Conservation (phyloP, 202 grass and related monocot genomes). For the Schoenoplectus tabernaemontani region DNA sequence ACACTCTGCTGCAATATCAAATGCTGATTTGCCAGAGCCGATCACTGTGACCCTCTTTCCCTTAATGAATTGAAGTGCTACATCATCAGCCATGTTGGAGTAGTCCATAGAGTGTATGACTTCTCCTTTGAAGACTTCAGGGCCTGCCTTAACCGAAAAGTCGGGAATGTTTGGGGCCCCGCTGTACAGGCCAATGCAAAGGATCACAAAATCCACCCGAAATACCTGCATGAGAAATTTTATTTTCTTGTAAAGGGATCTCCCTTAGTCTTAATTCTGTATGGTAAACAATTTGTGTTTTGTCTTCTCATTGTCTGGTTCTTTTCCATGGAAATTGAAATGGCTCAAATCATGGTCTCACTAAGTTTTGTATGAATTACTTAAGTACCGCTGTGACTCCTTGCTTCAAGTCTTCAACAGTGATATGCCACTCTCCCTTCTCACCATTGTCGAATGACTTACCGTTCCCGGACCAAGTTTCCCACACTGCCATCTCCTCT, state of each 20-base stretch:
- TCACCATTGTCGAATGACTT: slow-evolving; percentile 37
- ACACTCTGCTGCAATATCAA: slow-evolving; percentile 77
- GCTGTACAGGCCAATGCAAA: slow-evolving; percentile 72
- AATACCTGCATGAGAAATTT: slow-evolving; percentile 28
- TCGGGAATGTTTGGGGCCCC: slow-evolving; percentile 60
- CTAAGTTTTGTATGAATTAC: neutral
- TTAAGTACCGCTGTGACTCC: slow-evolving; percentile 37
- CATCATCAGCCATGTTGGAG: slow-evolving; percentile 41
- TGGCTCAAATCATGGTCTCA: neutral
- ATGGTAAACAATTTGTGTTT: neutral
- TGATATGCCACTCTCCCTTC: slow-evolving; percentile 52
- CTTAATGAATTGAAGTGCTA: slow-evolving; percentile 36
- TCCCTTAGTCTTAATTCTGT: neutral
- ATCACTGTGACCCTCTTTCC: slow-evolving; percentile 52
- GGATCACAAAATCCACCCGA: slow-evolving; percentile 60
- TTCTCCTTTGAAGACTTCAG: slow-evolving; percentile 48
- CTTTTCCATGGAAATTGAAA: neutral
- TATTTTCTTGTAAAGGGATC: neutral
- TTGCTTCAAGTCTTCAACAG: slow-evolving; percentile 40
- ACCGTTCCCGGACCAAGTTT: slow-evolving; percentile 69
- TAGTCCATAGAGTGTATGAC: slow-evolving; percentile 67
- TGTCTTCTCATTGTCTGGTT: neutral
- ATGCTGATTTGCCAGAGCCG: slow-evolving; percentile 71
- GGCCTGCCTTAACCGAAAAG: slow-evolving; percentile 42
- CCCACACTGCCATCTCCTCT: slow-evolving; percentile 57